Conservation (phyloP, 768 basidiomycete species). For the Pleurotus citrinopileatus region DNA sequence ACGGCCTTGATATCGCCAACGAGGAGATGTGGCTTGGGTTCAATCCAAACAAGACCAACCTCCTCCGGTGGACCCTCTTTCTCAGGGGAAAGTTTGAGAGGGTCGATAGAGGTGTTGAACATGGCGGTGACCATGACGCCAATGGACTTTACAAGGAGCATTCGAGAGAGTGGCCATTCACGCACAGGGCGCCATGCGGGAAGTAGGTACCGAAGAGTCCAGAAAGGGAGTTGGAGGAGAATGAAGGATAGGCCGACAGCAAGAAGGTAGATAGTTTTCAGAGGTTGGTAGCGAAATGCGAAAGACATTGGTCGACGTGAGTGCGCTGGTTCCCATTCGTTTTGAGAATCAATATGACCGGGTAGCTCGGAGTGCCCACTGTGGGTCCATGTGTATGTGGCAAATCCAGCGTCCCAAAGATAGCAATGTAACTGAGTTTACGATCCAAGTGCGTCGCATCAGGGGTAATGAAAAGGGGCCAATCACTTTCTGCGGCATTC, state of each 20-base stretch:
- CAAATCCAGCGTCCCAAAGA: too few species aligned
- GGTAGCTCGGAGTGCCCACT: too few species aligned
- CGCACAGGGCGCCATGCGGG: constrained; percentile 17
- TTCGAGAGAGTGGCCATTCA: neutral
- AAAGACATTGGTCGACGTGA: constrained; percentile 10
- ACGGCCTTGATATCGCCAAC: constrained; percentile 25
- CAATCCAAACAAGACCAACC: constrained; percentile 31
- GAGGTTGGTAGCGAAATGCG: constrained; percentile 16
- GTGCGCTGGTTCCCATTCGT: too few species aligned
- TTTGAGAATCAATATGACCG: too few species aligned
- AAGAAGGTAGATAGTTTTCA: constrained; percentile 15
- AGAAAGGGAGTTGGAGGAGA: constrained; percentile 17
- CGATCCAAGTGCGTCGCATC: too few species aligned
- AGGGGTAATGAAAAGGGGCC: too few species aligned
- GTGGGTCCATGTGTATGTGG: too few species aligned
- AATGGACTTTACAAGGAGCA: constrained; percentile 4
- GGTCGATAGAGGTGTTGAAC: constrained; percentile 5
- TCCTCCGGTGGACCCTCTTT: constrained; percentile 16
- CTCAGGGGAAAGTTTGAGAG: neutral
- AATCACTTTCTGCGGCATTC: too few species aligned
- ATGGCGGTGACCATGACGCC: neutral
- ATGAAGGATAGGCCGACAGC: constrained; percentile 4
- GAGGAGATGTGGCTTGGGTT: constrained; percentile 28
- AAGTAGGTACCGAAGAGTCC: constrained; percentile 13
- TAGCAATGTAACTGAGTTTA: too few species aligned